phyloP scores from a whole-genome alignment of 768 basidiomycete genomes.

The Pleurotus sapidus region DNA sequence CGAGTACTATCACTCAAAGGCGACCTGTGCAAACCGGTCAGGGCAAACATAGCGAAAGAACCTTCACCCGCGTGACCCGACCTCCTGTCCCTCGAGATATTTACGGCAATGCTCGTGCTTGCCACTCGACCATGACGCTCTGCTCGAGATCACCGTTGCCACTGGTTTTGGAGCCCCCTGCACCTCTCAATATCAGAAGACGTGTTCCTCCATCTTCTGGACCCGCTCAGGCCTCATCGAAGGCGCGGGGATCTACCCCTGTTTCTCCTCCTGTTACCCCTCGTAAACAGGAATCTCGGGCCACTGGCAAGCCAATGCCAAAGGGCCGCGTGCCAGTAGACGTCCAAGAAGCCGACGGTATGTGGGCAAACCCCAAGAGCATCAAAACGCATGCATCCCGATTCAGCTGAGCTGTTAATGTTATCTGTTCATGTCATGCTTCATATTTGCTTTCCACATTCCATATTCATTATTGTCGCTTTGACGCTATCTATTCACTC shows the following conservation, averaged over 20 bases:
- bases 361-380: not conserved
- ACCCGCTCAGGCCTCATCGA: not conserved
- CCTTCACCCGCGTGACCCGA: no score
- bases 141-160: not conserved
- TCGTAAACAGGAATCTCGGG: not conserved
- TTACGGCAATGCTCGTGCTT: not conserved
- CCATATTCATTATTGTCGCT: not conserved
- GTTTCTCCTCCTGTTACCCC: no score
- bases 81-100: not conserved
- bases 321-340: not conserved
- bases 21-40: not conserved
- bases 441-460: not conserved
- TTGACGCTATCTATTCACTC: no score
- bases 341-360: not conserved
- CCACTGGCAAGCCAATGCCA: not conserved
- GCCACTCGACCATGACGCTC: constrained; percentile 2
- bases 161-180: not conserved
- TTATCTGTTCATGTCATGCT: no score
- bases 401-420: not conserved
- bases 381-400: not conserved
- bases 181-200: not conserved
- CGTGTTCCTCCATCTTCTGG: not conserved
- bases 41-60: not conserved
- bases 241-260: no score
- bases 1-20: not conserved